phyloP scores from a whole-genome alignment of 192 early-diverging fungal species.

The Lobulomyces angularis region DNA sequence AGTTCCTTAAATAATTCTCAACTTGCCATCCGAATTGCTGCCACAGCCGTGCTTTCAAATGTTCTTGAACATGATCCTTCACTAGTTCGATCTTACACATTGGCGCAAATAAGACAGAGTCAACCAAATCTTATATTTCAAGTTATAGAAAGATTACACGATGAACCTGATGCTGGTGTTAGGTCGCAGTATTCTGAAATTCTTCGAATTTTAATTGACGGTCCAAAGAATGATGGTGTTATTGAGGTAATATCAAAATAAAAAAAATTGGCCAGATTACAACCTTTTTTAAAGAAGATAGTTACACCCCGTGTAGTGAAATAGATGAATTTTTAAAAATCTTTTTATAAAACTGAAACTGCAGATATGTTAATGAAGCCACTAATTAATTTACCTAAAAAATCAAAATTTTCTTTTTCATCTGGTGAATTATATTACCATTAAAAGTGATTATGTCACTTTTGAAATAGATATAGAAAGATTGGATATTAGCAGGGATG shows the following conservation, averaged over 20 bases:
- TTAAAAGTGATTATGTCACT: too few species aligned
- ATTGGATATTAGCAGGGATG: too few species aligned
- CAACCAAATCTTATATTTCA: slow-evolving; percentile 46
- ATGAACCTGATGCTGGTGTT: slow-evolving; percentile 48
- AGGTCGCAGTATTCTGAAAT: slow-evolving; percentile 63
- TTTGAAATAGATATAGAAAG: too few species aligned
- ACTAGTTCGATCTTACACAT: slow-evolving; percentile 54
- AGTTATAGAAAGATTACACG: slow-evolving; percentile 46
- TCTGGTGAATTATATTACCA: too few species aligned
- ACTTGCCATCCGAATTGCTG: slow-evolving; percentile 43
- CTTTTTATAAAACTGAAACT: too few species aligned
- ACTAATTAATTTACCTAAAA: too few species aligned
- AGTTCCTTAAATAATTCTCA: slow-evolving; percentile 47
- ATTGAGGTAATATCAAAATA: slow-evolving; percentile 17
- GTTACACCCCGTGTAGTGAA: too few species aligned
- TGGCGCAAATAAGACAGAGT: slow-evolving; percentile 41
- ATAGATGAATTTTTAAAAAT: too few species aligned
- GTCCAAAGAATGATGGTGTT: slow-evolving; percentile 19
- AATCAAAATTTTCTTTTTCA: too few species aligned
- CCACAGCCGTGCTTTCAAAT: slow-evolving; percentile 54
- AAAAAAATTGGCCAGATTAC: too few species aligned
- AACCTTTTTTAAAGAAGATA: too few species aligned
- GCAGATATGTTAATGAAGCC: too few species aligned
- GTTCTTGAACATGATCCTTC: slow-evolving; percentile 71
- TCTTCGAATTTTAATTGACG: slow-evolving; percentile 64